Base-by-base conservation (phyloP, 768 basidiomycete species). In the Auriculariales sp. region DNA sequence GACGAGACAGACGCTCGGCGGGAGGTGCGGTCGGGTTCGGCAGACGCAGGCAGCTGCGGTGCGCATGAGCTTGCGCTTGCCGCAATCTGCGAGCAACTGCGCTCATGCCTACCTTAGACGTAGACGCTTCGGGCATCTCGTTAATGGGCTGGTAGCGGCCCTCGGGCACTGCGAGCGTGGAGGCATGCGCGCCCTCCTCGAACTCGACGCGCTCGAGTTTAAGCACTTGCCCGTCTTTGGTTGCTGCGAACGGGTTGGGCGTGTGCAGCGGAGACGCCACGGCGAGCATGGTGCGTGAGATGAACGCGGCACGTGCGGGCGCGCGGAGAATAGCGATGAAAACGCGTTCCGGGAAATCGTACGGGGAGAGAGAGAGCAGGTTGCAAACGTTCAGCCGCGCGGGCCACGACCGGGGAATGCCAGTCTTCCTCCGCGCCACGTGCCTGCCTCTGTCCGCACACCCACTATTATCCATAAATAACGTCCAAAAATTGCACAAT, bases 101-200 rank as follows among this genome's bases (percentile, higher is more conserved):
- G 59, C 75, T 74, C 52, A 64, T 57, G 27, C 51, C 39, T 25
- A 28, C 51, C 56, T 72, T 71, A 10, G 39, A 44, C 1, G 39
- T 46, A 65, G 54, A 24, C 10, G 69, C 60, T 59, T 75, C 76
- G 14, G 82, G 76, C 17, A 75, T 72, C 39, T 68, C 75, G 55
- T 89, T 90, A 61, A 90, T 86, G 25, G 87, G 81, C 54, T 84
- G 77, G 60, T 88, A 90, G 62, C 81, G 86, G 35, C 79, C 78
- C 56, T 83, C 82, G 24, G 75, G 74, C 4, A 83, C 72, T 39
- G 79, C 80, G 29, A 87, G 66, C 12, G 78, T 67, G 2, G 84
- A 84, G 36, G 84, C 78, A 12, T 86, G 88, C 3, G 39, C 12
- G 19, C 86, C 86, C 61, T 89, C 86, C 47, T 88, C 68, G 48